These are phyloP conservation scores for Monosporozyma aerobia DNA, from an alignment of 805 yeast species.

Conservation along the genomic window DNA sequence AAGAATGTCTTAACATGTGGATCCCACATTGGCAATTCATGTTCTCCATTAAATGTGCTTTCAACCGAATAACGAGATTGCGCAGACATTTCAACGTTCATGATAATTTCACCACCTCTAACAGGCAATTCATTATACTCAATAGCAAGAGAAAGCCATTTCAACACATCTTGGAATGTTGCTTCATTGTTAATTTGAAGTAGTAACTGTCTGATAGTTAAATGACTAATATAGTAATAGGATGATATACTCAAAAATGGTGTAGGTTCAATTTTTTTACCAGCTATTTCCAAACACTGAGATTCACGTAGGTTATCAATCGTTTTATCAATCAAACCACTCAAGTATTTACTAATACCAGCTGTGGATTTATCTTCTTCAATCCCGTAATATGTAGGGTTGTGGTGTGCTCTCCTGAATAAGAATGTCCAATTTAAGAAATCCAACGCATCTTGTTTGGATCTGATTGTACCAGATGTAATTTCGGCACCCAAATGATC, in stretches of 20 bases:
- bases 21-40: constrained; percentile 68
- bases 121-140: constrained; percentile 87
- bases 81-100: constrained; percentile 75
- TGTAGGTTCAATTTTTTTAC: constrained; percentile 51
- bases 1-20: constrained; percentile 73
- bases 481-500: constrained; percentile 96
- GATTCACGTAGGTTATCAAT: constrained; percentile 62
- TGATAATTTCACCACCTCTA: constrained; percentile 83
- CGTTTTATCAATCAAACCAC: constrained; percentile 58
- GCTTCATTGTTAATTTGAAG: constrained; percentile 36
- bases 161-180: constrained; percentile 38
- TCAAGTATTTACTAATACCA: constrained; percentile 51
- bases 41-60: constrained; percentile 50
- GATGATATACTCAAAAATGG: constrained; percentile 80
- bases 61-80: constrained; percentile 55
- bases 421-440: constrained; percentile 95
- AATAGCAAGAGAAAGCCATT: constrained; percentile 42
- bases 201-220: constrained; percentile 66
- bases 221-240: constrained; percentile 86
- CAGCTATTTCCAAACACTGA: constrained; percentile 48
- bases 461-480: constrained; percentile 85
- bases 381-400: constrained; percentile 87
- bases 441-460: constrained; percentile 83
- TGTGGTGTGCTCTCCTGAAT: constrained; percentile 86
- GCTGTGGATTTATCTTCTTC: constrained; percentile 50